These are phyloP conservation scores for Gnetum montanum DNA, from an alignment of 75 land plant genomes.

Conservation along the genomic window DNA sequence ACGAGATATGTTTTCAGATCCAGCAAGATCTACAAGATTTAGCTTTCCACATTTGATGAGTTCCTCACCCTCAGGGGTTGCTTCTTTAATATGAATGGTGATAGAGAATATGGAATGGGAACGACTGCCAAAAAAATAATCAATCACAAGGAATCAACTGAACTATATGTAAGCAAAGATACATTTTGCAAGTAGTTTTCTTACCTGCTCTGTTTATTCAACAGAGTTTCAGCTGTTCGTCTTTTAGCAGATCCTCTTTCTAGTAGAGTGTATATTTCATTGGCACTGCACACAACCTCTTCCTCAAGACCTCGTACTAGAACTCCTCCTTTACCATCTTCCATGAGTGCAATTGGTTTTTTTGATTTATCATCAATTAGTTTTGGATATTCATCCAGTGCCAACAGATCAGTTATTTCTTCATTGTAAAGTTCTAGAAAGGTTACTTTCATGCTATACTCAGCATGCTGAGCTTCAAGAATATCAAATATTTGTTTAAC, in stretches of 20 bases:
- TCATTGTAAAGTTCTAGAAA: conserved; percentile 96
- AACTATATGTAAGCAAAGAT: background rate
- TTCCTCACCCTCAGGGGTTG: conserved; percentile 56
- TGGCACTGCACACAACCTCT: conserved; percentile 80
- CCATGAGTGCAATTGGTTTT: conserved; percentile 93
- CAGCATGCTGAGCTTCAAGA: conserved; percentile 74
- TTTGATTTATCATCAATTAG: conserved; percentile 56
- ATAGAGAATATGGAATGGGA: conserved; percentile 62
- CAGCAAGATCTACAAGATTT: conserved; percentile 83
- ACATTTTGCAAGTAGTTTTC: background rate
- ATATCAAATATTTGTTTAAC: conserved; percentile 88
- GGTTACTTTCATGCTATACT: conserved; percentile 93
- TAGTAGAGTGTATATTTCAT: conserved; percentile 78
- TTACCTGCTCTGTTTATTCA: conserved; percentile 89
- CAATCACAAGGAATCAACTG: background rate
- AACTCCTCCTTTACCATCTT: conserved; percentile 96
- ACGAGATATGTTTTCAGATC: conserved; percentile 76
- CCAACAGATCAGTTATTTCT: conserved; percentile 88
- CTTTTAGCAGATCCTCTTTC: conserved; percentile 83
- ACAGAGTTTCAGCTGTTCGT: conserved; percentile 87
- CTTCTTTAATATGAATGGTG: conserved; percentile 68
- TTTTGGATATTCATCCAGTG: conserved; percentile 68
- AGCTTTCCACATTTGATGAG: conserved; percentile 81
- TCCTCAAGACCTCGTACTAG: conserved; percentile 94
- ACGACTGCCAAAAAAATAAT: conserved; percentile 42